These are phyloP conservation scores for Entonaema liquescens DNA, from an alignment of 495 filamentous ascomycete species.

Conservation along the genomic window DNA sequence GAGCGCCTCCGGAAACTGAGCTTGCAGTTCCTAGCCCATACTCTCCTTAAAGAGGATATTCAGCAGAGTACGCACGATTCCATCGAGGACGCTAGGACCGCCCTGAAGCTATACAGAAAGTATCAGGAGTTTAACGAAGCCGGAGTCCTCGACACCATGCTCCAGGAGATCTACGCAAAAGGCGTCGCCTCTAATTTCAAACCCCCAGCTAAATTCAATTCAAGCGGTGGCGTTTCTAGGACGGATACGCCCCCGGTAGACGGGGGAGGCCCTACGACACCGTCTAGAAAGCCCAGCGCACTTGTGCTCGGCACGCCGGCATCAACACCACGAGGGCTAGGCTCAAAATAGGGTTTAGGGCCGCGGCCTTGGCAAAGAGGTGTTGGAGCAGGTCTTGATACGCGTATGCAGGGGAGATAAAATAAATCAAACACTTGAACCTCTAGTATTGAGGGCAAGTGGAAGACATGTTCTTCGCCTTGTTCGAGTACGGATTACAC, in stretches of 20 bases:
- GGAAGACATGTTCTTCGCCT: neutral
- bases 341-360: conserved; percentile 4
- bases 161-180: conserved; percentile 82
- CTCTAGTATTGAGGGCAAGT: neutral
- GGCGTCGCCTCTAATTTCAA: conserved; percentile 77
- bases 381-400: neutral
- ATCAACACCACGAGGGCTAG: conserved; percentile 16
- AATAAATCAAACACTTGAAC: neutral
- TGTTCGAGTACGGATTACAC: neutral
- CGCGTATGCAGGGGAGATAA: neutral
- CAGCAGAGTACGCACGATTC: conserved; percentile 90
- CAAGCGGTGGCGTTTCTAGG: conserved; percentile 35
- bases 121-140: conserved; percentile 88
- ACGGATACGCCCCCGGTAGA: conserved; percentile 50
- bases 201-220: conserved; percentile 62
- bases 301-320: conserved; percentile 19
- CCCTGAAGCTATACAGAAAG: conserved; percentile 87
- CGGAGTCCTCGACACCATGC: conserved; percentile 77
- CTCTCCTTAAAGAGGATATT: conserved; percentile 87
- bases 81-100: conserved; percentile 91
- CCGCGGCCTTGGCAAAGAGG: too few relatives aligned
- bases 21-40: conserved; percentile 87
- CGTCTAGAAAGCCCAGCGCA: conserved; percentile 32
- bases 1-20: conserved; percentile 76
- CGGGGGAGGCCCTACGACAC: conserved; percentile 42